Conservation (phyloP, 805 yeast species). For the Pichia californica region DNA sequence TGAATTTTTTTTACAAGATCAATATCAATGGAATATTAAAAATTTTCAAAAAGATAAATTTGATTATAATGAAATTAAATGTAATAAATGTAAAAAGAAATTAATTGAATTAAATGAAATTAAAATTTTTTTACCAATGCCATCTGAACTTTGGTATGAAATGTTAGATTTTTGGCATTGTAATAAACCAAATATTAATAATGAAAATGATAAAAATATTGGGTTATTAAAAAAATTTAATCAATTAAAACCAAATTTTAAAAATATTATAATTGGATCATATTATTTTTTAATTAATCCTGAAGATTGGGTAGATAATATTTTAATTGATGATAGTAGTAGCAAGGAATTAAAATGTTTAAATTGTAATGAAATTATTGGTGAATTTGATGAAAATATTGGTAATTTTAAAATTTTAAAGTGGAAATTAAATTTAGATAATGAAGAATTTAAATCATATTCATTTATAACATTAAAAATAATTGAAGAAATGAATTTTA, state of each 20-base stretch:
- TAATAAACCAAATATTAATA: constrained; percentile 53
- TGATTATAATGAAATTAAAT: constrained; percentile 5
- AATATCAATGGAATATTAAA: constrained; percentile 22
- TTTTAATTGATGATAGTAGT: constrained; percentile 7
- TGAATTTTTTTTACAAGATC: constrained; percentile 11
- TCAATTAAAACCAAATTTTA: constrained; percentile 36
- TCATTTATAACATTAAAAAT: constrained; percentile 34
- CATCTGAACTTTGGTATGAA: constrained; percentile 91
- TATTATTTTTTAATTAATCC: constrained; percentile 43
- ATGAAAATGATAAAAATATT: constrained; percentile 7
- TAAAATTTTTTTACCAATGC: constrained; percentile 52
- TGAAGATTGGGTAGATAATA: constrained; percentile 13
- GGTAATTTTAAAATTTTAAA: constrained; percentile 40
- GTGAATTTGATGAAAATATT: constrained; percentile 32
- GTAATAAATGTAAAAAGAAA: constrained; percentile 13
- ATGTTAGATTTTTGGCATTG: constrained; percentile 98
- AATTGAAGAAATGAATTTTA: constrained; percentile 36
- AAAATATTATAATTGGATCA: constrained; percentile 47
- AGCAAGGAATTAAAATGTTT: constrained; percentile 26
- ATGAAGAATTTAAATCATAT: constrained; percentile 32
- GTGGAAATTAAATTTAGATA: constrained; percentile 43
- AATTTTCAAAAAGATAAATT: constrained; percentile 7
- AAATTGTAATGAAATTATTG: constrained; percentile 34
- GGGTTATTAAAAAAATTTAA: constrained; percentile 30
- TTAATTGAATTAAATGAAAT: constrained; percentile 30